Percentiles rank a stretch among this genome's conserved stretches.
Evolutionary conservation across 2,329 filamentous ascomycete species (phyloP).

Genomic region (Drechslerella dactyloides): DNA sequence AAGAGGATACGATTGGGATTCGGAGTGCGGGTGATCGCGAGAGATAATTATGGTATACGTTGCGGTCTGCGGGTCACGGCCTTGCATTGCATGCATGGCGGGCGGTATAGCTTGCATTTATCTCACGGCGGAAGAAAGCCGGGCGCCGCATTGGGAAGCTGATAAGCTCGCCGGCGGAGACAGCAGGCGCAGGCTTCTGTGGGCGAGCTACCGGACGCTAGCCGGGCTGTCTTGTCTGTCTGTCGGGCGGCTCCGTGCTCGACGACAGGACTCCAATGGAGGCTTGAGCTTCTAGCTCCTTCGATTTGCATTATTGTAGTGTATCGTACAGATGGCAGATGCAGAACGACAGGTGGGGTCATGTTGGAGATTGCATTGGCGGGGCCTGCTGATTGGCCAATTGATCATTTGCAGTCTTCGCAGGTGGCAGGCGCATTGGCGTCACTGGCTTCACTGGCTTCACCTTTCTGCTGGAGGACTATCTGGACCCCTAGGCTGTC

Average conservation of each 20-base stretch:
- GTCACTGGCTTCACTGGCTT: conserved; percentile 24
- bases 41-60: too few relatives aligned
- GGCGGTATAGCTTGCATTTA: background rate
- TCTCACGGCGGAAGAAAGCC: conserved; percentile 6
- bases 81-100: conserved; percentile 1
- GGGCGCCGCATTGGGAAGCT: conserved; percentile 47
- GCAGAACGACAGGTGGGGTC: too few relatives aligned
- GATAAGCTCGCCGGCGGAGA: conserved; percentile 25
- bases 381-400: too few relatives aligned
- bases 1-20: background rate
- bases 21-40: background rate
- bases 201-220: background rate
- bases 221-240: too few relatives aligned
- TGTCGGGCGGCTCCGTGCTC: conserved; percentile 47
- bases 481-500: conserved; percentile 22
- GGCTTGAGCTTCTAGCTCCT: too few relatives aligned
- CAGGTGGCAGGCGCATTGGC: too few relatives aligned
- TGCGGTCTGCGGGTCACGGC: too few relatives aligned
- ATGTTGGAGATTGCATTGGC: background rate
- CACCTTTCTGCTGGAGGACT: conserved; percentile 6
- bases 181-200: background rate
- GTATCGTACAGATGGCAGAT: background rate
- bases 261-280: too few relatives aligned
- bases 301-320: too few relatives aligned
- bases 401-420: too few relatives aligned